Percentiles rank a stretch among this genome's conserved stretches.
phyloP scores from a whole-genome alignment of 2,329 filamentous ascomycete genomes.

The Penicillium expansum region DNA sequence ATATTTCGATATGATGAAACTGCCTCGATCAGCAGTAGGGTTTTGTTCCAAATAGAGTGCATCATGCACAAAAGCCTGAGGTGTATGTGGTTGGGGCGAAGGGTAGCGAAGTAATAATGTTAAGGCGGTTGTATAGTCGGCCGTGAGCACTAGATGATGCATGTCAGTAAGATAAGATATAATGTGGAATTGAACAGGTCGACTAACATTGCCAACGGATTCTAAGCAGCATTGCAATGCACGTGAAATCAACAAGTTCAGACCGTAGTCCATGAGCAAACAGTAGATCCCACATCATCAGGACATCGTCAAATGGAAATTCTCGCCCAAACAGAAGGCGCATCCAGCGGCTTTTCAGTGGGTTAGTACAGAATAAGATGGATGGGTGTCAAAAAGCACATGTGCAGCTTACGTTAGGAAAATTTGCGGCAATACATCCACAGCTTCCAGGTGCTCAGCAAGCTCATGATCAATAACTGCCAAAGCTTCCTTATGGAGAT shows the following conservation, averaged over 20 bases:
- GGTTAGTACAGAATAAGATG: conserved; percentile 8
- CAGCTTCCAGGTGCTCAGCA: conserved; percentile 71
- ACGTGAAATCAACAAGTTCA: conserved; percentile 83
- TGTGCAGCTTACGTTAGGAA: conserved; percentile 76
- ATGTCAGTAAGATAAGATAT: conserved; percentile 19
- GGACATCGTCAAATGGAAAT: conserved; percentile 80
- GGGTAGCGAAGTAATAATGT: conserved; percentile 83
- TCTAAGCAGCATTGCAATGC: conserved; percentile 86
- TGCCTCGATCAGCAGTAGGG: conserved; percentile 43
- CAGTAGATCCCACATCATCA: conserved; percentile 85
- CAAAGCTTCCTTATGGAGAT: conserved; percentile 81
- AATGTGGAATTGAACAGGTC: conserved; percentile 14
- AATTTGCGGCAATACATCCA: conserved; percentile 93
- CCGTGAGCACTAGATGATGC: conserved; percentile 63
- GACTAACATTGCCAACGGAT: conserved; percentile 81
- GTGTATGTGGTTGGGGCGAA: conserved; percentile 61
- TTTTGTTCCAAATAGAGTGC: conserved; percentile 58
- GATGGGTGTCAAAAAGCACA: background rate
- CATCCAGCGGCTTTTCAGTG: conserved; percentile 72
- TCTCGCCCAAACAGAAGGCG: conserved; percentile 89
- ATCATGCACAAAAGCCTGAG: conserved; percentile 81
- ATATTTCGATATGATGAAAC: conserved; percentile 47
- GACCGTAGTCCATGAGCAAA: conserved; percentile 81
- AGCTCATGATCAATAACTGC: conserved; percentile 79
- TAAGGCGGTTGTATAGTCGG: conserved; percentile 83